Evolutionary conservation across 257 asterid species (phyloP).

Genomic region (Haberlea rhodopensis): DNA sequence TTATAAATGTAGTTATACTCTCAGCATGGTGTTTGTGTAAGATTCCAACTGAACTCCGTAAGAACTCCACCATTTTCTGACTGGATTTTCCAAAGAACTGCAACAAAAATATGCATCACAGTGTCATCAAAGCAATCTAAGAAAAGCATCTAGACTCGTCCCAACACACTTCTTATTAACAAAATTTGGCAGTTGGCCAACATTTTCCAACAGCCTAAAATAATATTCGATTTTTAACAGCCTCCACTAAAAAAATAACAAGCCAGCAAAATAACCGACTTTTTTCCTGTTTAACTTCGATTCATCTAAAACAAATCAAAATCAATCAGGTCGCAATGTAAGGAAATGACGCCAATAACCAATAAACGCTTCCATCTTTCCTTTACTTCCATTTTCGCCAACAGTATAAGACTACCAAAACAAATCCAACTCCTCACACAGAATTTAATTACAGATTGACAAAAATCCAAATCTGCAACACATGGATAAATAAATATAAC

Average conservation of each 20-base stretch:
- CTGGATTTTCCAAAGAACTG: slow-evolving; percentile 77
- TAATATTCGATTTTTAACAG: slow-evolving; percentile 4
- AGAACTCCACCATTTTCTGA: slow-evolving; percentile 79
- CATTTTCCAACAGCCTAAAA: background rate
- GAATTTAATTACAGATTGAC: background rate
- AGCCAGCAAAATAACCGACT: slow-evolving; percentile 20
- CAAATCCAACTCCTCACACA: slow-evolving; percentile 1
- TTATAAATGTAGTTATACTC: slow-evolving; percentile 81
- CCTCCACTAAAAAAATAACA: background rate
- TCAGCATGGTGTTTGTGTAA: slow-evolving; percentile 88
- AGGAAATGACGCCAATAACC: slow-evolving; percentile 14
- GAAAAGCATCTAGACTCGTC: background rate
- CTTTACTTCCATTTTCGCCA: slow-evolving; percentile 14
- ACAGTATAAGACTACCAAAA: background rate
- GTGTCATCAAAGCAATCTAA: slow-evolving; percentile 1
- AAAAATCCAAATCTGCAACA: background rate
- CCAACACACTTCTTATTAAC: background rate
- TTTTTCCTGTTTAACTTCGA: background rate
- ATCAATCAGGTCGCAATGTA: background rate
- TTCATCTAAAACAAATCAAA: slow-evolving; percentile 4
- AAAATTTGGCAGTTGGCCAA: background rate
- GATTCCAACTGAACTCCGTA: slow-evolving; percentile 86
- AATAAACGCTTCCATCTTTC: background rate
- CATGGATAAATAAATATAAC: background rate
- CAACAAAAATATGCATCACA: slow-evolving; percentile 24